Percentiles rank a stretch among this genome's conserved stretches.
These are phyloP conservation scores for Sarocladium strictum DNA, from an alignment of 2,329 filamentous ascomycete species.

Conservation along the genomic window DNA sequence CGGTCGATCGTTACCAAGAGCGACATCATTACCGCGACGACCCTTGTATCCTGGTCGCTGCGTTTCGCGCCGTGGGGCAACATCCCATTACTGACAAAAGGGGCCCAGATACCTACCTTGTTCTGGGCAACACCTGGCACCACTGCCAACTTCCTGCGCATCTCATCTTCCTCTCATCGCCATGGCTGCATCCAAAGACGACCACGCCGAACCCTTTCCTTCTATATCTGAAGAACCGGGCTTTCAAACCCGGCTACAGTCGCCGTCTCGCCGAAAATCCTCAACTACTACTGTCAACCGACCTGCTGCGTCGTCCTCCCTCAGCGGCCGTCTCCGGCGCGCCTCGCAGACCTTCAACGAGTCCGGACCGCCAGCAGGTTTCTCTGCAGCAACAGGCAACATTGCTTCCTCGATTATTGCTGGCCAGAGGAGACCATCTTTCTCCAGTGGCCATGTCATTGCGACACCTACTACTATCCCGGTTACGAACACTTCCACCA, in stretches of 20 bases:
- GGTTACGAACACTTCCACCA: slow-evolving; percentile 13
- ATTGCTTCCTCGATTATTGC: slow-evolving; percentile 35
- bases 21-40: no score
- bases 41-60: not conserved
- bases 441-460: not conserved
- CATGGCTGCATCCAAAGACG: slow-evolving; percentile 4
- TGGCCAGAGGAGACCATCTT: slow-evolving; percentile 12
- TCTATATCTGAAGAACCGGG: slow-evolving; percentile 14
- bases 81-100: not conserved
- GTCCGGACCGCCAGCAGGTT: slow-evolving; percentile 40
- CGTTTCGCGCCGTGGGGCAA: not conserved
- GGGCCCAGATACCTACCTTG: not conserved
- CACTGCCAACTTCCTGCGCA: not conserved
- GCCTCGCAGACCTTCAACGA: slow-evolving; percentile 34
- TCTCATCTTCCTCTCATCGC: not conserved
- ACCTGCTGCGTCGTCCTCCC: slow-evolving; percentile 24
- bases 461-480: slow-evolving; percentile 15
- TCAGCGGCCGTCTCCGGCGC: slow-evolving; percentile 26
- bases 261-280: slow-evolving; percentile 1
- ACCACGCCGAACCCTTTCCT: slow-evolving; percentile 22
- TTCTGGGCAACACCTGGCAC: not conserved
- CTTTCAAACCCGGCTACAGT: slow-evolving; percentile 9
- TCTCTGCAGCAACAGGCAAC: slow-evolving; percentile 40
- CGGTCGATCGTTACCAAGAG: no score
- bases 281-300: slow-evolving; percentile 2